A percentile compares a stretch with the other conserved stretches of the same genome.
These are phyloP conservation scores for Amanita thiersii DNA, from an alignment of 768 basidiomycete genomes.

Conservation along the genomic window DNA sequence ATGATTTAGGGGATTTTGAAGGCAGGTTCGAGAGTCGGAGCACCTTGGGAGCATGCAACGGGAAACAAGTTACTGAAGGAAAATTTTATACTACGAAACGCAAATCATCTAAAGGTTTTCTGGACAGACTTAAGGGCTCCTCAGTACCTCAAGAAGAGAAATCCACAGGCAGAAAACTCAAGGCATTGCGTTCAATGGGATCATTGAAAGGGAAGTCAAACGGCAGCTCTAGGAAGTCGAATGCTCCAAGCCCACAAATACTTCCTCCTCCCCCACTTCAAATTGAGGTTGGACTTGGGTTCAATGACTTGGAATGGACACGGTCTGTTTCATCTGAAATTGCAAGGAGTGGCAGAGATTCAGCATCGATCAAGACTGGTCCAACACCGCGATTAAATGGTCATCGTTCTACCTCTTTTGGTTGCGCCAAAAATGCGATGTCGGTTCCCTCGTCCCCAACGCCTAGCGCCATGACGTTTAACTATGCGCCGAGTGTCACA, in stretches of 20 bases:
- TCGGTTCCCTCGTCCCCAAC: slow-evolving; percentile 46
- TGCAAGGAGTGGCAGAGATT: not conserved
- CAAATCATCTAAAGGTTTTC: slow-evolving; percentile 62
- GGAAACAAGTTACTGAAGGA: slow-evolving; percentile 15
- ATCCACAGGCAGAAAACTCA: slow-evolving; percentile 45
- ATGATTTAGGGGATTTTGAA: slow-evolving; percentile 81
- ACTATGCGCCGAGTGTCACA: slow-evolving; percentile 21
- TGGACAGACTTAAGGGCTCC: slow-evolving; percentile 50
- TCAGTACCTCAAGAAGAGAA: slow-evolving; percentile 33
- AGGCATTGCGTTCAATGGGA: slow-evolving; percentile 74
- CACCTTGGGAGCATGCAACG: slow-evolving; percentile 46
- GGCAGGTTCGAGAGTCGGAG: slow-evolving; percentile 79
- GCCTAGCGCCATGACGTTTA: slow-evolving; percentile 32
- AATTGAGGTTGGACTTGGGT: slow-evolving; percentile 49
- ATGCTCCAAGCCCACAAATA: slow-evolving; percentile 40
- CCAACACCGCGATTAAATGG: slow-evolving; percentile 40
- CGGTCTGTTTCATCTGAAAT: slow-evolving; percentile 19
- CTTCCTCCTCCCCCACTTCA: slow-evolving; percentile 48
- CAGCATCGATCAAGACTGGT: slow-evolving; percentile 17
- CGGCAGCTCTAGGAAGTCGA: slow-evolving; percentile 24
- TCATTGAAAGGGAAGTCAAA: slow-evolving; percentile 58
- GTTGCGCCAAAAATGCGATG: slow-evolving; percentile 33
- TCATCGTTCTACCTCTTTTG: slow-evolving; percentile 71
- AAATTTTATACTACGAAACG: slow-evolving; percentile 30
- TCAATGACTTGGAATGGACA: slow-evolving; percentile 49